Evolutionary conservation across 208 protist species (phyloP), one percentile per base, ranked within the genome.

Genomic region (Crithidia thermophila): DNA sequence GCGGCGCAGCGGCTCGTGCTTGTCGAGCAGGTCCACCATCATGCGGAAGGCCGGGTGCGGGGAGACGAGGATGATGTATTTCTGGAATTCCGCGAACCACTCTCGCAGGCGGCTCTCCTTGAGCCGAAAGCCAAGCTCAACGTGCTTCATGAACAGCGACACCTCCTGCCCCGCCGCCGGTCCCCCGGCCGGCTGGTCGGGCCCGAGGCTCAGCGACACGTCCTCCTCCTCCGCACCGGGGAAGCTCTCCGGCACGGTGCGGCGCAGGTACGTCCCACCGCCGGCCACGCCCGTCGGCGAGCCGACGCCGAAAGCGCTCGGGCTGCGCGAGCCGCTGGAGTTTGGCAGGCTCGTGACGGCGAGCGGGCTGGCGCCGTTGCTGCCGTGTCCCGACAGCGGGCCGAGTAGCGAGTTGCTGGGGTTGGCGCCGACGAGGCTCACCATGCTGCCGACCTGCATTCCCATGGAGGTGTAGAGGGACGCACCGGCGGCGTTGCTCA

Each of bases 21-120:
- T 97, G 72, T 94, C 88, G 61, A 94, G 87, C 55, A 97, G 84
- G 70, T 97, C 88, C 21, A 94, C 85, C 72, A 94, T 91, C 66
- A 94, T 90, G 63, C 89, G 88, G 65, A 97, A 94, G 21, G 87
- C 91, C 3, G 87, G 89, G 61, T 92, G 86, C 28, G 91, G 91
- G 0, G 91, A 94, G 25, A 93, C 81, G 18, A 94, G 71, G 46
- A 97, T 91, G 67, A 97, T 93, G 65, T 72, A 84, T 74, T 94
- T 94, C 59, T 97, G 87, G 33, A 97, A 79, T 71, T 97, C 88
- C 14, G 75, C 57, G 50, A 95, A 97, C 89, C 91, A 97, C 75
- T 97, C 91, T 7, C 91, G 82, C 76, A 89, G 75, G 56, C 88
- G 88, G 64, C 67, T 91, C 49, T 94, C 88, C 65, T 88, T 94